These are phyloP conservation scores for Globisporangium perplexum DNA, from an alignment of 352 stramenopile species.

Conservation along the genomic window DNA sequence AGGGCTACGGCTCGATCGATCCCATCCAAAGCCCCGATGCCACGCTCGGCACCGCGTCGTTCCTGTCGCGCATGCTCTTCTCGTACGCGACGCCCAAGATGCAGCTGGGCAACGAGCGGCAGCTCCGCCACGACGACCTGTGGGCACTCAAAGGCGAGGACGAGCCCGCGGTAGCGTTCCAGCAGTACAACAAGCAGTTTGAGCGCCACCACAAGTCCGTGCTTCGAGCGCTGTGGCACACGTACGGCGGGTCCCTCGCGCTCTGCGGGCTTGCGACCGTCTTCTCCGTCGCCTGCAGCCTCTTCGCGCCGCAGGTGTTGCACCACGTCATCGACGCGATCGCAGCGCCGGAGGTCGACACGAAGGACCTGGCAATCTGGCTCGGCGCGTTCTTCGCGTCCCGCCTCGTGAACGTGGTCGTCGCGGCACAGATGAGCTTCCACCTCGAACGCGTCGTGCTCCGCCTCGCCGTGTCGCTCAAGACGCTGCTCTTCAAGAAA, in stretches of 20 bases:
- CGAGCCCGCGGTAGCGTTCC: conserved; percentile 17
- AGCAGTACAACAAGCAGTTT: conserved; percentile 19
- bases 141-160: conserved; percentile 30
- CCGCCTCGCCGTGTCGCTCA: conserved; percentile 21
- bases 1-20: background rate
- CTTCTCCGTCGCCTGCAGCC: conserved; percentile 9
- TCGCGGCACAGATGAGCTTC: conserved; percentile 18
- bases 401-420: conserved; percentile 23
- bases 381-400: conserved; percentile 29
- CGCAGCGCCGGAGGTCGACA: conserved; percentile 15
- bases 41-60: conserved; percentile 2
- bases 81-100: conserved; percentile 38
- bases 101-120: conserved; percentile 28
- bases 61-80: conserved; percentile 33
- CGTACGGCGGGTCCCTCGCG: conserved; percentile 1
- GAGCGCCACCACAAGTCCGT: conserved; percentile 18
- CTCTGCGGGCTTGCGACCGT: background rate
- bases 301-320: conserved; percentile 29
- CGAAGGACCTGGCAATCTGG: conserved; percentile 16
- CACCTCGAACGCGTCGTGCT: conserved; percentile 23
- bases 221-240: conserved; percentile 13
- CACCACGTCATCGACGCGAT: conserved; percentile 38
- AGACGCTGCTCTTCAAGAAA: conserved; percentile 34
- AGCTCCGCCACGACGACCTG: conserved; percentile 36
- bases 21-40: no score